Conservation (phyloP, 176 grass and related monocot species). For the Cenchrus purpureus region DNA sequence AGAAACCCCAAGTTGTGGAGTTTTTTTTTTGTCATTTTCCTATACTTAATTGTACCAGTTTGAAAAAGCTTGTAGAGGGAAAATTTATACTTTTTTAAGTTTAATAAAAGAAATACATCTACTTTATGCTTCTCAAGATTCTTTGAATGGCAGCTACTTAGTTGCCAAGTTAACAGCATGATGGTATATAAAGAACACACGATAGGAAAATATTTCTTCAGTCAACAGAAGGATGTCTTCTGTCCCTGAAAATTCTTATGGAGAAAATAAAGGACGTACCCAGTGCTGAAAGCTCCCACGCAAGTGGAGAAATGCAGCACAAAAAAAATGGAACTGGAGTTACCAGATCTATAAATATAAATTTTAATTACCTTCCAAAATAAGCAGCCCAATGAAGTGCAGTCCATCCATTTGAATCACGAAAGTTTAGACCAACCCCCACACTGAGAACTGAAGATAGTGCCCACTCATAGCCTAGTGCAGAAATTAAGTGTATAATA, state of each 20-base stretch:
- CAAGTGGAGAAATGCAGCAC: not conserved
- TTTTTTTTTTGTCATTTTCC: not conserved
- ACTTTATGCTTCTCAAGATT: constrained; percentile 12
- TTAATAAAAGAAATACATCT: not conserved
- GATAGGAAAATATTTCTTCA: constrained; percentile 11
- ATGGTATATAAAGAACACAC: not conserved
- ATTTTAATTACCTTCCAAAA: constrained; percentile 80
- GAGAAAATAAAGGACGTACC: not conserved
- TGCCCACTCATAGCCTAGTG: constrained; percentile 91
- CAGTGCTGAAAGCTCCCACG: too few relatives aligned
- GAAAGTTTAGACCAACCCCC: constrained; percentile 92
- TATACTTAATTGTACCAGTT: not conserved
- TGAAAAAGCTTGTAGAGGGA: not conserved
- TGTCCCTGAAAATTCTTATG: constrained; percentile 19
- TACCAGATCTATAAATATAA: constrained; percentile 19
- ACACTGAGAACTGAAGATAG: constrained; percentile 65
- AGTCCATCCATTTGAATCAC: constrained; percentile 96
- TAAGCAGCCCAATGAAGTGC: constrained; percentile 98
- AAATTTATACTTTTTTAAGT: too few relatives aligned
- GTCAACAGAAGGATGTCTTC: constrained; percentile 17
- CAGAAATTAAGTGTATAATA: constrained; percentile 90
- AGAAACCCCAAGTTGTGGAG: not conserved
- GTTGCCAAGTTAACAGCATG: constrained; percentile 10
- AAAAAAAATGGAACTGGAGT: constrained; percentile 19
- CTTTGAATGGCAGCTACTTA: not conserved